phyloP scores from a whole-genome alignment of 2,329 filamentous ascomycete species.

The Penicillium vulpinum region DNA sequence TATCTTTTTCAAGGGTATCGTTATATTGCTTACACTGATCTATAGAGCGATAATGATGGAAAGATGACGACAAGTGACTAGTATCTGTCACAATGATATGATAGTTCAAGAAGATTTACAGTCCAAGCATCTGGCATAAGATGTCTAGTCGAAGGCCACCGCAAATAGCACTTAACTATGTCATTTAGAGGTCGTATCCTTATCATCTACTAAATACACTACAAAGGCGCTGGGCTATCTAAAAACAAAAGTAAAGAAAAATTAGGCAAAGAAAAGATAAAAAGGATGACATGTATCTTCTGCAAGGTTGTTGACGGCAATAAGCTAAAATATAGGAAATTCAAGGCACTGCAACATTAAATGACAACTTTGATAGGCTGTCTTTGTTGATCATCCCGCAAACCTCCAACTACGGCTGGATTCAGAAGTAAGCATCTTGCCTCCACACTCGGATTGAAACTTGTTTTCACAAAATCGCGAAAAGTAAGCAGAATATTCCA shows the following conservation, averaged over 20 bases:
- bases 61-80: not conserved
- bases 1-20: not conserved
- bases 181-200: not conserved
- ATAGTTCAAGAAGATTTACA: not conserved
- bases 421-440: conserved; percentile 26
- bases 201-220: too few species aligned
- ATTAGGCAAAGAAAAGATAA: too few species aligned
- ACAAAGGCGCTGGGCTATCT: too few species aligned
- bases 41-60: not conserved
- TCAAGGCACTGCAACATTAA: conserved; percentile 4
- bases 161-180: not conserved
- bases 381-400: conserved; percentile 20
- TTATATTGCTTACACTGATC: not conserved
- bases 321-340: not conserved
- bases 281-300: too few species aligned
- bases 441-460: conserved; percentile 11
- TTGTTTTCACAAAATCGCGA: conserved; percentile 6
- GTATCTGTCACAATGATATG: not conserved
- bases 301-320: too few species aligned
- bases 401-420: conserved; percentile 17
- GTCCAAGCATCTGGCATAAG: too few species aligned
- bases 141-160: not conserved
- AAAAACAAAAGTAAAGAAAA: too few species aligned
- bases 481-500: conserved; percentile 18
- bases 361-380: conserved; percentile 16